Conservation (phyloP, 2,329 filamentous ascomycete species). For the Colletotrichum musae region DNA sequence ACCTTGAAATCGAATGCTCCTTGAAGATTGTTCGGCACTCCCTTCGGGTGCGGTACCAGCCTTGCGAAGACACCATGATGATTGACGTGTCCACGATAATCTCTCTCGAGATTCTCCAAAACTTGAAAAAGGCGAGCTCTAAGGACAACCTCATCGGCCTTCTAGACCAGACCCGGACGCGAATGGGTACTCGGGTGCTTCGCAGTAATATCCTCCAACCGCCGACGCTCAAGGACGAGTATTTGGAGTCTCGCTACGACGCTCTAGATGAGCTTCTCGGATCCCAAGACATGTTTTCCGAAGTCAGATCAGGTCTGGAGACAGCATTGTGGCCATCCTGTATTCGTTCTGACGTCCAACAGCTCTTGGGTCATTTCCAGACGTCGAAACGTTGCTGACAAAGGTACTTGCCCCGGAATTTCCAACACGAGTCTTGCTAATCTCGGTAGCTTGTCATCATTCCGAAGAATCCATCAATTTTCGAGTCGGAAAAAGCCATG, state of each 20-base stretch:
- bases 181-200: conserved; percentile 89
- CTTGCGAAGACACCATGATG: conserved; percentile 94
- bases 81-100: conserved; percentile 91
- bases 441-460: conserved; percentile 79
- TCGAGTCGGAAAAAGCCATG: conserved; percentile 83
- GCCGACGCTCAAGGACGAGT: conserved; percentile 76
- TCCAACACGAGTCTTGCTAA: conserved; percentile 40
- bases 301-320: conserved; percentile 75
- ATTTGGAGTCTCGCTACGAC: conserved; percentile 81
- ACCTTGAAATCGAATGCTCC: conserved; percentile 79
- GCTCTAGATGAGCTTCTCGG: conserved; percentile 86
- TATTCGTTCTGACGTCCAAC: conserved; percentile 39
- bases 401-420: conserved; percentile 62
- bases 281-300: conserved; percentile 88
- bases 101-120: conserved; percentile 92
- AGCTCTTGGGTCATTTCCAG: conserved; percentile 82
- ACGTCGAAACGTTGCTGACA: conserved; percentile 85
- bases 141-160: conserved; percentile 88
- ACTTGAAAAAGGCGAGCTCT: conserved; percentile 82
- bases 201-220: conserved; percentile 92
- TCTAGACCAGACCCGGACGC: conserved; percentile 86
- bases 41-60: conserved; percentile 87
- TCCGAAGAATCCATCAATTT: conserved; percentile 74
- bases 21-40: conserved; percentile 83
- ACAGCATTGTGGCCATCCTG: too few relatives aligned